Evolutionary conservation across 495 filamentous ascomycete genomes (phyloP), one percentile per base, ranked within the genome.

Genomic region (Articulospora tetracladia): DNA sequence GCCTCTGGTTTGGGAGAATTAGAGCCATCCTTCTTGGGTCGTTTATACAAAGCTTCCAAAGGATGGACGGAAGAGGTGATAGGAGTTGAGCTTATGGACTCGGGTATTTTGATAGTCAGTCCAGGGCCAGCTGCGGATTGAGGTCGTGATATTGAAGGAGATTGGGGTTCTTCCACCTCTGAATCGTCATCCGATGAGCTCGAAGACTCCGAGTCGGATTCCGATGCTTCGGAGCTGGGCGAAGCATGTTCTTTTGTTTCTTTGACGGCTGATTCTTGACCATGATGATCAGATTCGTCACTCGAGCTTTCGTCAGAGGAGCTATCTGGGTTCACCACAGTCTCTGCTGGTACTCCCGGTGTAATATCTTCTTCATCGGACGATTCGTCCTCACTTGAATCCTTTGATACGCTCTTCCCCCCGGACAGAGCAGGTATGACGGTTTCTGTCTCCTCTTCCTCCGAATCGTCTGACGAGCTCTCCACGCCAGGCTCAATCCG

Each of bases 1-100:
- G 39, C 17, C 17, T 24, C 74, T 77, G 19, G 64, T 20, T 62
- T 58, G 26, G 57, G 46, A 13, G 61, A 54, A n/a, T 59, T 48
- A n/a, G 48, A 26, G 20, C 13, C 1, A 1, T 50, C 28, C 28
- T 34, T 8, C 68, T 96, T 97, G 78, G 96, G 91, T 13, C 94
- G 76, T 62, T 88, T 86, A 65, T 64, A 69, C 7, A 66, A 32
- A 4, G 64, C 64, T 58, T 69, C 64, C 1, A 66, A 53, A 6
- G 67, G 67, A 30, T 68, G 66, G 25, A 66, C 56, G 1, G 56
- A 15, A 28, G 36, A 25, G 25, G 36, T 19, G 25, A 58, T 52
- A 1, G 65, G 61, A 7, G 61, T 57, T 46, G 65, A 32, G 17
- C 28, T 34, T 0, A 32, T 23, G 1, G 71, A 61, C 8, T 73